phyloP scores from a whole-genome alignment of 2,329 filamentous ascomycete species.

The Diaporthe caulivora region DNA sequence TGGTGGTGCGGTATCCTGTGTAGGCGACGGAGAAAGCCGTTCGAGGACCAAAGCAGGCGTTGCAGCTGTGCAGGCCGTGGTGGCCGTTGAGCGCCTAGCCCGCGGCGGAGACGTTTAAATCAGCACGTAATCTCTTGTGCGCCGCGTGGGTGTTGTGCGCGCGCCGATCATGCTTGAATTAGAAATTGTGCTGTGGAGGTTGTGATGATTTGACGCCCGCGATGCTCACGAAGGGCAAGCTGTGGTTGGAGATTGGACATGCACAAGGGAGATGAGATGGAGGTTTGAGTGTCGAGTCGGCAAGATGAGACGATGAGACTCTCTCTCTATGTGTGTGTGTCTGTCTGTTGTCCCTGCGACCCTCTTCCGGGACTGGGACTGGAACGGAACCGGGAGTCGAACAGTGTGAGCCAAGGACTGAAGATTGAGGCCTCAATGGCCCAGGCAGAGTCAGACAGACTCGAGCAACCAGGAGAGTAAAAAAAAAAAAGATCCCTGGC shows the following conservation, averaged over 20 bases:
- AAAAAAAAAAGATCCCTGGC: not conserved
- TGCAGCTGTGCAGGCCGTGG: constrained; percentile 5
- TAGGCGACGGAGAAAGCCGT: constrained; percentile 29
- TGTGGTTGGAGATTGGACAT: constrained; percentile 28
- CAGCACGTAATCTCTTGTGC: constrained; percentile 37
- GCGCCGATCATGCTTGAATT: constrained; percentile 36
- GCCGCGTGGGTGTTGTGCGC: constrained; percentile 24
- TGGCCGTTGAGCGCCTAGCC: constrained; percentile 30
- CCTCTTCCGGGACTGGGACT: not conserved
- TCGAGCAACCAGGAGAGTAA: not conserved
- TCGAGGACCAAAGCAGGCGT: not conserved
- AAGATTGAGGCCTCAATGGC: constrained; percentile 10
- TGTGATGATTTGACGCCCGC: constrained; percentile 22
- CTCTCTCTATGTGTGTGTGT: not conserved
- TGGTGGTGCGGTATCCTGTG: constrained; percentile 1
- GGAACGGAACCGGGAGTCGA: not conserved
- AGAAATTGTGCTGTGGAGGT: constrained; percentile 40
- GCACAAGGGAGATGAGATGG: constrained; percentile 30
- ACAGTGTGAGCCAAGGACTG: not conserved
- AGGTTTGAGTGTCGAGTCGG: constrained; percentile 10
- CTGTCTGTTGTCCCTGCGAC: not conserved
- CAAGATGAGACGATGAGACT: constrained; percentile 15
- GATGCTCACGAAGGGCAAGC: not conserved
- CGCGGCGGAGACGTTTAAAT: constrained; percentile 34
- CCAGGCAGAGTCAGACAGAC: constrained; percentile 9